Evolutionary conservation across 2,329 filamentous ascomycete species (phyloP).

Genomic region (Verticillium nonalfalfae): DNA sequence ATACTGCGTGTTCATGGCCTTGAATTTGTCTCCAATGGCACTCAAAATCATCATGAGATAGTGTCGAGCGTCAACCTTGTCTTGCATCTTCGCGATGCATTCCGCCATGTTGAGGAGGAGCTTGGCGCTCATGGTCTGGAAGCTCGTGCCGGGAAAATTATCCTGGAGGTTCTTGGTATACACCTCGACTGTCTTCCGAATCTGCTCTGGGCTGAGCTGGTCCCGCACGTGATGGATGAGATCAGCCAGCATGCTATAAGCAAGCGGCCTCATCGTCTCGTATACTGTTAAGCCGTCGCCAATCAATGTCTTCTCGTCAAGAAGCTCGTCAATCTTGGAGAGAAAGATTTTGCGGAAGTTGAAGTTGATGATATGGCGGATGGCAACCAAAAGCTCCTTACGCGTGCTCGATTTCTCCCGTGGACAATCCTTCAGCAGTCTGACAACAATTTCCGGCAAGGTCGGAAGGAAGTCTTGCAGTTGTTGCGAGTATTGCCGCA

Average conservation of each 20-base stretch:
- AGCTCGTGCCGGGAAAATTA: constrained; percentile 93
- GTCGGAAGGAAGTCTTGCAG: constrained; percentile 81
- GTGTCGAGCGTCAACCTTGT: constrained; percentile 90
- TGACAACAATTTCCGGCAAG: constrained; percentile 83
- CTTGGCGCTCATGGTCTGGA: constrained; percentile 99
- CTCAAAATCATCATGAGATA: constrained; percentile 97
- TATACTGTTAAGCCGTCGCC: constrained; percentile 95
- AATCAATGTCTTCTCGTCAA: constrained; percentile 90
- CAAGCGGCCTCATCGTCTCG: constrained; percentile 89
- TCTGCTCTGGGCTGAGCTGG: constrained; percentile 80
- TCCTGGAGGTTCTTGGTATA: constrained; percentile 96
- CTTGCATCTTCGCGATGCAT: constrained; percentile 87
- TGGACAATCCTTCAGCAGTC: constrained; percentile 87
- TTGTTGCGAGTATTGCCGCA: constrained; percentile 81
- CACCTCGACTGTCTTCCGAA: constrained; percentile 90
- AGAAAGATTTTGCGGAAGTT: constrained; percentile 96
- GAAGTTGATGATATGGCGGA: constrained; percentile 98
- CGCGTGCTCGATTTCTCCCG: constrained; percentile 88
- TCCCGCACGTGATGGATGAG: constrained; percentile 96
- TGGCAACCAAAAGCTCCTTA: constrained; percentile 93
- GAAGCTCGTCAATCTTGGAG: constrained; percentile 85
- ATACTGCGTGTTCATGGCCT: constrained; percentile 95
- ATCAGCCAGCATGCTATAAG: constrained; percentile 97
- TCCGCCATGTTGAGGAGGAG: constrained; percentile 96
- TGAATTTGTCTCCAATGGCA: constrained; percentile 97